Evolutionary conservation across 1,284 basidiomycete species (phyloP), one percentile per base, ranked within the genome.

Genomic region (Rhodotorula sp.): DNA sequence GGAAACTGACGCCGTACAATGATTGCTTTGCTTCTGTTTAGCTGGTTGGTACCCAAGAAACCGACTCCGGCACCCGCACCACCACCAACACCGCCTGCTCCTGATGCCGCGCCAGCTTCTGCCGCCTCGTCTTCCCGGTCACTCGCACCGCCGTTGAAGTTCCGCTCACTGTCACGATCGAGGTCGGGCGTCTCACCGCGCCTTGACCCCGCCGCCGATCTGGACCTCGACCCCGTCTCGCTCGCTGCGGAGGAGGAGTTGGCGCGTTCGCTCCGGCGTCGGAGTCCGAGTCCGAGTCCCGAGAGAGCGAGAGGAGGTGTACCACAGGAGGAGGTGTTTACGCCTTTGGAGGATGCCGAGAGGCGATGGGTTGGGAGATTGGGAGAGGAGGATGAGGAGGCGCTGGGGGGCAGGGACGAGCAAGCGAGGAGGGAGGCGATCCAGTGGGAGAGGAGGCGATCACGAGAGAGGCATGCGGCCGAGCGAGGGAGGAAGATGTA

Each of bases 361-460:
- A 47, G 48, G 39, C 48, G 67, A 3, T 68, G 67, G 67, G 49
- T 68, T 6, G 67, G 67, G 3, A 34, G 57, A 34, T 39, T 68
- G 26, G 67, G 67, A 1, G 67, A 68, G 34, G 61, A 47, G 8
- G 63, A 64, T 29, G 63, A 64, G 52, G 63, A 64, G 52, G 63
- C 63, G 26, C 46, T 64, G 7, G 43, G 20, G 6, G 29, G 43
- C 3, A 34, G 46, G 43, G 63, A 64, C 12, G 54, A 64, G 29
- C 43, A 2, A 5, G 63, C 63, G 21, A 15, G 51, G 20, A 26
- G 54, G 14, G 63, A 64, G 43, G 54, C 43, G 58, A 10, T 29
- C 8, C 15, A 47, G 43, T 46, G 58, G 60, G 47, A 62, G 47
- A 23, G 26, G 46, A 10, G 29, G 18, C 51, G 51, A 10, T 43